Base-by-base conservation (phyloP, 805 yeast genomes). In the Pichia heedii region DNA sequence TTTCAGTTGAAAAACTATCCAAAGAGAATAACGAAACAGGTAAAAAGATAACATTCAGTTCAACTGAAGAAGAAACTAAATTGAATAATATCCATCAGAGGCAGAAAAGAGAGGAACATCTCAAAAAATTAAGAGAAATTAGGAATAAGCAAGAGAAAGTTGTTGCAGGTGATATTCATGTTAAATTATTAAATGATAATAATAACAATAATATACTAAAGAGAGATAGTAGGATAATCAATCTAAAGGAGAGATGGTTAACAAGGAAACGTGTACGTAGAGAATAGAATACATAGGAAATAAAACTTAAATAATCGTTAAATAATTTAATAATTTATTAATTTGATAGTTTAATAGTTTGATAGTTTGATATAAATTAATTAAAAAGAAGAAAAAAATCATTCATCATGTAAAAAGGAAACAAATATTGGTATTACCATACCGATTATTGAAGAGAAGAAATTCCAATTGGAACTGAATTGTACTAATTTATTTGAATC, bases 101-200 rank as follows among this genome's bases (percentile, higher is more conserved):
- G 40, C 37, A 36, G 13, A 22, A 15, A 39, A 45, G 43, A 24
- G 57, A 54, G 30, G 51, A 38, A 36, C 46, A 35, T 27, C 33
- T 50, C 6, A 40, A 42, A 44, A 50, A 63, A 44, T 51, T 63
- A 45, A 63, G 63, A 36, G 60, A 63, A 22, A 54, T 65, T n/a
- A 58, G 58, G 40, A n/a, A 24, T 8, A 41, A 51, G 44, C 22
- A 37, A 58, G 45, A 66, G 62, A 39, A 58, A 10, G 13, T 36
- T 55, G 41, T 56, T 50, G 65, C 62, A 41, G 76, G 74, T 1
- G 70, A 71, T 1, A 70, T 71, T 22, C 63, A 56, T 34, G 71
- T 71, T 12, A 57, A 57, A 36, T 56, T 69, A 19, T 26, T 44
- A 22, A 33, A 33, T 2, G 38, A 21, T 26, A 33, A 26, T 32